Base-by-base conservation (phyloP, 2,329 filamentous ascomycete species). In the Fusarium stilboides region DNA sequence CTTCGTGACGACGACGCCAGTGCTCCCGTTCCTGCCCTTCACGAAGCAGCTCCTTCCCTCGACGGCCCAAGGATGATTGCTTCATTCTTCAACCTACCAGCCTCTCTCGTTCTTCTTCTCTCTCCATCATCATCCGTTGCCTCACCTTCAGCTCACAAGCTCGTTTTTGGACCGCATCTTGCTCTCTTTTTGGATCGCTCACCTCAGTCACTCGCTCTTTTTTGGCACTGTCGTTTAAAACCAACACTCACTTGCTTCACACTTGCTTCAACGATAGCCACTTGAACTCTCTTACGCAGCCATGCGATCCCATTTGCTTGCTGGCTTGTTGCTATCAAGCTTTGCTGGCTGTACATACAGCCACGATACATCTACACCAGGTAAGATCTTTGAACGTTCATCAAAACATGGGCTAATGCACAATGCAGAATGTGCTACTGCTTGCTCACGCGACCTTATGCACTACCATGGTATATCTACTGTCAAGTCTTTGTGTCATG, bases 211-310 rank as follows among this genome's bases (percentile, higher is more conserved):
- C 56, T 59, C 70, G 42, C 64, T 71, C 64, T 47, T 65, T 75
- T 77, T 76, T 76, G 76, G 74, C 69, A 72, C 72, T 68, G 77
- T 76, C 75, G 72, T 77, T 77, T 76, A 74, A 63, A 59, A 70
- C 70, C 68, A 75, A 72, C 20, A 46, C 42, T n/a, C 26, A 20
- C 14, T 49, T 42, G 19, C 34, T 49, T 46, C 52, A 43, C 46
- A 17, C 10, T 74, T 71, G n/a, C 47, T 46, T 62, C 62, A 64
- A 47, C 49, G 42, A 65, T 56, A 55, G 51, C 62, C 63, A 40
- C 47, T 66, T 66, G 57, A 19, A 31, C 31, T 8, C 22, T 31
- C 24, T 24, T 40, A 19, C 28, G 31, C 24, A 51, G 64, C 49
- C 57, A 79, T 79, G 77, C 74, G 68, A 55, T 33, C 59, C 31